Evolutionary conservation across 2,329 filamentous ascomycete genomes (phyloP).

Genomic region (Sclerotinia glacialis): DNA sequence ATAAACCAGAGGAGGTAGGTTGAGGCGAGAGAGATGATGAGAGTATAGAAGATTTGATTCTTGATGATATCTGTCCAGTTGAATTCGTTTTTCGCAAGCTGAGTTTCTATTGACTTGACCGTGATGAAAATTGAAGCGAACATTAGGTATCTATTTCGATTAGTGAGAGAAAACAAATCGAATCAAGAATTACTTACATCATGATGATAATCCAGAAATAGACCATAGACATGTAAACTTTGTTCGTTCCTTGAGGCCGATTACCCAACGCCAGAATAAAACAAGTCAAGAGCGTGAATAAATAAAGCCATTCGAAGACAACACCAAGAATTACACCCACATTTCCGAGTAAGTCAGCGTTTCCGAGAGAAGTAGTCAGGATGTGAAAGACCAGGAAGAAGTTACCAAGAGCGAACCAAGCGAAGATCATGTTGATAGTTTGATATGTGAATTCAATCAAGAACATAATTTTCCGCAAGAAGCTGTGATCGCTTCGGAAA

Average conservation of each 20-base stretch:
- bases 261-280: conserved; percentile 95
- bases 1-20: conserved; percentile 93
- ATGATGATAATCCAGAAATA: conserved; percentile 97
- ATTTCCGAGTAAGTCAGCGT: conserved; percentile 65
- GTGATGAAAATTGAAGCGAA: conserved; percentile 96
- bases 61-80: conserved; percentile 64
- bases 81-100: conserved; percentile 64
- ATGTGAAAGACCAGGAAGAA: conserved; percentile 99
- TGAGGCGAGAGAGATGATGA: conserved; percentile 84
- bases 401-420: conserved; percentile 96
- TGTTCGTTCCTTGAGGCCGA: conserved; percentile 88
- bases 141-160: conserved; percentile 66
- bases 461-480: conserved; percentile 83
- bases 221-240: conserved; percentile 95
- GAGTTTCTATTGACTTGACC: conserved; percentile 74
- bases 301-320: conserved; percentile 94
- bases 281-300: conserved; percentile 85
- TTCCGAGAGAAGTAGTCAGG: conserved; percentile 82
- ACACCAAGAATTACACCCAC: conserved; percentile 79
- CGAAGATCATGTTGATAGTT: conserved; percentile 90
- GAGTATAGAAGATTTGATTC: conserved; percentile 89
- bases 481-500: conserved; percentile 86
- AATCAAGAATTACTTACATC: conserved; percentile 56
- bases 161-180: conserved; percentile 21
- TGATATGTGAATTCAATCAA: conserved; percentile 97